These are phyloP conservation scores for Puccinia hordei DNA, from an alignment of 1,284 basidiomycete species.

Conservation along the genomic window DNA sequence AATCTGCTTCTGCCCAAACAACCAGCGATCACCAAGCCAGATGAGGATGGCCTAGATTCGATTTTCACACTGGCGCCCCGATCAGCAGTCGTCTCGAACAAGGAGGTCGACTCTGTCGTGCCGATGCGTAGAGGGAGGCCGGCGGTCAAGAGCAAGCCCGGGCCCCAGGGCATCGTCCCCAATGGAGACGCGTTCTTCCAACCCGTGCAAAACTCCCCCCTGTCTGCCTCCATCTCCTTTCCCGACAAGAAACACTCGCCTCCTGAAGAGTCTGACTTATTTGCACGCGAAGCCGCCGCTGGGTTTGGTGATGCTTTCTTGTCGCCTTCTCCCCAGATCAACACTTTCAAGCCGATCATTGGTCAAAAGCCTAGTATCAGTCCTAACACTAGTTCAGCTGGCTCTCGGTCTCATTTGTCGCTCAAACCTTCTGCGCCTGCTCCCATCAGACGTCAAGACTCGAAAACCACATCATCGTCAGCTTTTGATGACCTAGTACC, in stretches of 20 bases:
- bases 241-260: slow-evolving; percentile 11
- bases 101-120: slow-evolving; percentile 55
- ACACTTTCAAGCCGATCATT: neutral
- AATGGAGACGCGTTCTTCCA: neutral
- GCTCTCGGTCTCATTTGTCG: neutral
- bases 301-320: slow-evolving; percentile 47
- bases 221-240: neutral
- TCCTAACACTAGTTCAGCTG: neutral
- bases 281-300: slow-evolving; percentile 46
- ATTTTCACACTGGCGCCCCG: slow-evolving; percentile 28
- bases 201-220: neutral
- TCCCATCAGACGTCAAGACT: neutral
- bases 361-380: neutral
- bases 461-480: neutral
- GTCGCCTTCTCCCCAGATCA: slow-evolving; percentile 4
- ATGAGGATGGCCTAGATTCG: slow-evolving; percentile 36
- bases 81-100: slow-evolving; percentile 8
- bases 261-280: slow-evolving; percentile 38
- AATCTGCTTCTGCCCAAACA: slow-evolving; percentile 4
- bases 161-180: neutral
- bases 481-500: slow-evolving; percentile 44
- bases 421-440: slow-evolving; percentile 1
- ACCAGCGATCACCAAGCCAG: slow-evolving; percentile 40
- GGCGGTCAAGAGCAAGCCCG: slow-evolving; percentile 29
- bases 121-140: slow-evolving; percentile 61